Evolutionary conservation across 129 eudicot species (phyloP).

Genomic region (Chrysanthemum seticuspe): DNA sequence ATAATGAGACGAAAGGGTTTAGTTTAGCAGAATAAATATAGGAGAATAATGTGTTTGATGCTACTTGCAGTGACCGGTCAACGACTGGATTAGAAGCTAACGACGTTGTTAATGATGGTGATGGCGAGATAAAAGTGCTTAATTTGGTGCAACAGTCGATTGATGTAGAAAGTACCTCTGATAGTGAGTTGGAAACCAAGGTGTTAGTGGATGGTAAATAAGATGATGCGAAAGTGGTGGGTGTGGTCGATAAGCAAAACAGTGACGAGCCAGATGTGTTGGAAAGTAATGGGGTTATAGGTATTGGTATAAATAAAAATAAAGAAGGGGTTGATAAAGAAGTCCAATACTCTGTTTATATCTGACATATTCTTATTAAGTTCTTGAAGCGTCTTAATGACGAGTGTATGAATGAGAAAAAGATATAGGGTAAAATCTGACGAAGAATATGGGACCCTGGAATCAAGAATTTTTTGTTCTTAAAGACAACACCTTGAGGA

Average conservation of each 20-base stretch:
- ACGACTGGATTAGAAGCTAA: constrained; percentile 26
- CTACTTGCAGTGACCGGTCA: background rate
- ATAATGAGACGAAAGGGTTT: constrained; percentile 1
- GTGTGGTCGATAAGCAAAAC: constrained; percentile 21
- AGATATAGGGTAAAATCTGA: no score
- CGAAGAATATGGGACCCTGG: no score
- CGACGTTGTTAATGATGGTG: constrained; percentile 18
- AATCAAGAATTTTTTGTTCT: no score
- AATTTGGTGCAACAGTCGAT: background rate
- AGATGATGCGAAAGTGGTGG: constrained; percentile 22
- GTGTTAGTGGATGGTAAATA: constrained; percentile 27
- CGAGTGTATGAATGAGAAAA: no score
- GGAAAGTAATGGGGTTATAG: constrained; percentile 30
- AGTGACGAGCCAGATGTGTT: constrained; percentile 20
- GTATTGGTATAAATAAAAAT: constrained; percentile 15
- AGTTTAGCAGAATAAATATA: constrained; percentile 6
- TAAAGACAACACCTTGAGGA: no score
- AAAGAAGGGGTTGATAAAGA: background rate
- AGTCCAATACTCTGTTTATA: no score
- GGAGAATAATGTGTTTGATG: constrained; percentile 3
- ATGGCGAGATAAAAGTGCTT: constrained; percentile 7
- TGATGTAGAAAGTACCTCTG: constrained; percentile 25
- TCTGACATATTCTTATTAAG: no score
- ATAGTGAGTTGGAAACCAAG: constrained; percentile 20
- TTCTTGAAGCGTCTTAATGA: no score